Percentiles rank a stretch among this genome's conserved stretches.
Conservation (phyloP, 2,329 filamentous ascomycete genomes). For the Trichoderma simmonsii region DNA sequence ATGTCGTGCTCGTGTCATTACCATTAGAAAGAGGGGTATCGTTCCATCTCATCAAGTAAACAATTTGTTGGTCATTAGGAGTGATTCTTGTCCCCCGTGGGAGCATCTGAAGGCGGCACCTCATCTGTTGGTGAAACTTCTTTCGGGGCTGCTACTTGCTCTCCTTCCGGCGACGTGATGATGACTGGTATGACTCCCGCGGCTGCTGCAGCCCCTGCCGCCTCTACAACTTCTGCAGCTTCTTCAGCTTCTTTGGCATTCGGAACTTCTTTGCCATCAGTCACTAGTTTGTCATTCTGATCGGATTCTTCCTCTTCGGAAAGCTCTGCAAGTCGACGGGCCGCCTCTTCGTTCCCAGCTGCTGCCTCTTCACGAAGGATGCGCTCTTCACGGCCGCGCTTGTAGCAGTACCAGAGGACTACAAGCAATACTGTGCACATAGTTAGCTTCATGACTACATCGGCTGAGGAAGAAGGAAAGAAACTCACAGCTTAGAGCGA, state of each 20-base stretch:
- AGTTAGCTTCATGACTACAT: background rate
- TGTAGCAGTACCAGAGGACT: conserved; percentile 97
- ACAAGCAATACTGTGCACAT: conserved; percentile 75
- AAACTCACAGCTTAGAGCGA: conserved; percentile 77
- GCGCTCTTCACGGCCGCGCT: conserved; percentile 82
- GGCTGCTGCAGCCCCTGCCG: background rate
- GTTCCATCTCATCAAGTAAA: background rate
- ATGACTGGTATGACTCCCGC: background rate
- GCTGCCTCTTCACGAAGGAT: conserved; percentile 58
- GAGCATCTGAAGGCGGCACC: background rate
- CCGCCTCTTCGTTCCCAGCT: conserved; percentile 28
- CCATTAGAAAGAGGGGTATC: background rate
- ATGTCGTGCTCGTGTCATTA: background rate
- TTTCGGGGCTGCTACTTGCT: background rate
- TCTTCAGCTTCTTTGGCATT: background rate
- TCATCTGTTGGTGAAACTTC: background rate
- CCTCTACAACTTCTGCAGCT: background rate
- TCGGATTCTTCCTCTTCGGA: conserved; percentile 39
- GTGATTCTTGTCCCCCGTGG: background rate
- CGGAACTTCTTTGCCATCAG: background rate
- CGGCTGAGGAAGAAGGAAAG: too few species aligned
- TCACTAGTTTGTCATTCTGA: background rate
- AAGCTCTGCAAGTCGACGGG: conserved; percentile 47
- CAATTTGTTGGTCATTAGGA: background rate
- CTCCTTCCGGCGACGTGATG: background rate